Evolutionary conservation across 2,329 filamentous ascomycete genomes (phyloP).

Genomic region (Claviceps sp.): DNA sequence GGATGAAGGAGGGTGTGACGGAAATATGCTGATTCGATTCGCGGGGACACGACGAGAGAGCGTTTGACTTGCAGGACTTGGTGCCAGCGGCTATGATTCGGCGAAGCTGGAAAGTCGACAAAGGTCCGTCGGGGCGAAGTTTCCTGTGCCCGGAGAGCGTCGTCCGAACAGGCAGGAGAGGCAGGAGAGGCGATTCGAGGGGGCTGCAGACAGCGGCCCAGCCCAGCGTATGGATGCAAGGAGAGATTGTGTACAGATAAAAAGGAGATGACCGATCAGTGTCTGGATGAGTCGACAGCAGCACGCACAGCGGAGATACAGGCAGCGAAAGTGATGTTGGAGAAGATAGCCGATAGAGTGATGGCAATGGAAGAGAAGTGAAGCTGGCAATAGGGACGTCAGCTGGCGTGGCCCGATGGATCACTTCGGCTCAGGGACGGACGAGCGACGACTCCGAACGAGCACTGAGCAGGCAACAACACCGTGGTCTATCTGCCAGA

Average conservation of each 20-base stretch:
- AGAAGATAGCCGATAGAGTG: background rate
- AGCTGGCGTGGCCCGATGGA: background rate
- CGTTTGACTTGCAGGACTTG: background rate
- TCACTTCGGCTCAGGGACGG: background rate
- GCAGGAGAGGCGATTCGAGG: background rate
- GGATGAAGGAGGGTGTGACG: background rate
- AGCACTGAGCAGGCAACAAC: background rate
- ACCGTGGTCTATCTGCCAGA: background rate
- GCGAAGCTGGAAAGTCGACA: slow-evolving; percentile 1
- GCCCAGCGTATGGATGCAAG: slow-evolving; percentile 3
- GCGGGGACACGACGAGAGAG: background rate
- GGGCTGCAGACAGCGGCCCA: background rate
- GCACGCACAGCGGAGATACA: slow-evolving; percentile 1
- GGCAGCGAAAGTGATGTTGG: slow-evolving; percentile 3
- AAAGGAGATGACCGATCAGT: background rate
- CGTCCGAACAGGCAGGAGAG: background rate
- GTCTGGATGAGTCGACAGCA: slow-evolving; percentile 3
- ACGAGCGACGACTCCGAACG: background rate
- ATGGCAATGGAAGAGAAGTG: slow-evolving; percentile 3
- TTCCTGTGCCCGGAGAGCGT: background rate
- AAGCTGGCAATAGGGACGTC: background rate
- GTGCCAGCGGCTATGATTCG: background rate
- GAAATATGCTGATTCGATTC: background rate
- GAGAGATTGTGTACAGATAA: slow-evolving; percentile 2
- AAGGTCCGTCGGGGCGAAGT: background rate